Conservation (phyloP, 345 rosid species). For the Luvunga scandens region DNA sequence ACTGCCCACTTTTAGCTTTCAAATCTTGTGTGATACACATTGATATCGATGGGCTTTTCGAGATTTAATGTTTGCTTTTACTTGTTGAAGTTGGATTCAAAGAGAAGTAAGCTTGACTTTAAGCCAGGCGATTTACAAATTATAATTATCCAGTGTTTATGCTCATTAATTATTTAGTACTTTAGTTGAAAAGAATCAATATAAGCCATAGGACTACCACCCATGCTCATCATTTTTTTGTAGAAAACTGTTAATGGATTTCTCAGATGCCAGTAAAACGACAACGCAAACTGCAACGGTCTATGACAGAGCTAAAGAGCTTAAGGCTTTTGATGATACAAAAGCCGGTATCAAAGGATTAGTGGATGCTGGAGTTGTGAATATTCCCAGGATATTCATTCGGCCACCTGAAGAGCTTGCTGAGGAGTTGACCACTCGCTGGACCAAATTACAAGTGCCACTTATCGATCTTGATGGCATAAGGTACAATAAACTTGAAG, state of each 20-base stretch:
- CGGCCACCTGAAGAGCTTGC: conserved; percentile 4
- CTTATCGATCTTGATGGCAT: conserved; percentile 15
- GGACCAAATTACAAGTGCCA: conserved; percentile 1
- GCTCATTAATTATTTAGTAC: no score
- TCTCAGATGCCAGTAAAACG: background rate
- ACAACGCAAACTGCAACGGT: background rate
- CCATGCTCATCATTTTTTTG: background rate
- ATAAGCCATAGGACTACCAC: background rate
- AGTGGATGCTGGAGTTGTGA: conserved; percentile 13
- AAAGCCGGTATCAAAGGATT: conserved; percentile 23
- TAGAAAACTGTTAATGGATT: background rate
- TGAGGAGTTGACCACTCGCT: background rate
- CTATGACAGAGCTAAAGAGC: conserved; percentile 7
- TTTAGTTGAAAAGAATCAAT: background rate
- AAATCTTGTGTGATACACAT: no score
- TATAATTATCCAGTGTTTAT: no score
- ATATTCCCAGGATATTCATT: conserved; percentile 19
- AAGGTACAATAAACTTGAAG: conserved; percentile 1
- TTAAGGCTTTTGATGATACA: conserved; percentile 19
- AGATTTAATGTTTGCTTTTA: no score
- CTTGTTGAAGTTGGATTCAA: background rate
- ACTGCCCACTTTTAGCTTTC: no score
- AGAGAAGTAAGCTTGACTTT: no score
- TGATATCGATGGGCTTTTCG: no score
- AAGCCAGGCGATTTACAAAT: no score